Evolutionary conservation across 805 yeast species (phyloP).

Genomic region (Metschnikowia dekortorum): DNA sequence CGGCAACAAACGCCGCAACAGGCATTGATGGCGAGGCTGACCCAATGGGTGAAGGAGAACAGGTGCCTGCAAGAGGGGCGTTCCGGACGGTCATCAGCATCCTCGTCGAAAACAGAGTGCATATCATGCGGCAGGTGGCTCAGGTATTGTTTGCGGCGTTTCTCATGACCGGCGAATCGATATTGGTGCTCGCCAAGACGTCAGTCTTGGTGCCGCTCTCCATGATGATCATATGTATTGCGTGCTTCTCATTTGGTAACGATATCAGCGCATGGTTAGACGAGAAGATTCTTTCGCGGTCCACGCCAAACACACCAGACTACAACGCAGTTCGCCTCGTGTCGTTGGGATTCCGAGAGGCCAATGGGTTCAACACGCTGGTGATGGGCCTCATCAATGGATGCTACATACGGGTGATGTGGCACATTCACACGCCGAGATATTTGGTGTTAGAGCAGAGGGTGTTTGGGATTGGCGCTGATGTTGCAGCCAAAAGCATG

Average conservation of each 20-base stretch:
- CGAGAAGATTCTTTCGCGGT: constrained; percentile 4
- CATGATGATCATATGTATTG: not conserved
- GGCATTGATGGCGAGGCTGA: too few relatives aligned
- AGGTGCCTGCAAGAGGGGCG: not conserved
- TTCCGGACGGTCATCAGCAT: not conserved
- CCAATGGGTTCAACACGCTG: not conserved
- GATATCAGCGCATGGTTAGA: constrained; percentile 15
- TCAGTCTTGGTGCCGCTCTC: constrained; percentile 6
- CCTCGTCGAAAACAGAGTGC: constrained; percentile 2
- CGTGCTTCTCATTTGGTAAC: constrained; percentile 10
- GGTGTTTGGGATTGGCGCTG: not conserved
- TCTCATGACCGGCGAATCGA: constrained; percentile 6
- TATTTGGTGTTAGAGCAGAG: constrained; percentile 5
- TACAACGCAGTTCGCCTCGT: constrained; percentile 3
- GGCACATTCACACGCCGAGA: constrained; percentile 5
- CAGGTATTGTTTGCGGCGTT: constrained; percentile 6
- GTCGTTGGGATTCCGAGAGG: constrained; percentile 4
- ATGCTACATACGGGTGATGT: not conserved
- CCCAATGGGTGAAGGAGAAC: not conserved
- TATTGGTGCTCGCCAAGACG: constrained; percentile 4
- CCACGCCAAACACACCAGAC: constrained; percentile 7
- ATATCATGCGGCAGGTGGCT: constrained; percentile 2
- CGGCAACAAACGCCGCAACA: not conserved
- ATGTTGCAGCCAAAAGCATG: constrained; percentile 1
- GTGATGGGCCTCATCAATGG: not conserved